A percentile compares a stretch with the other conserved stretches of the same genome.
Evolutionary conservation across 140 eudicot genomes (phyloP).

Genomic region (Flaveria floridana): DNA sequence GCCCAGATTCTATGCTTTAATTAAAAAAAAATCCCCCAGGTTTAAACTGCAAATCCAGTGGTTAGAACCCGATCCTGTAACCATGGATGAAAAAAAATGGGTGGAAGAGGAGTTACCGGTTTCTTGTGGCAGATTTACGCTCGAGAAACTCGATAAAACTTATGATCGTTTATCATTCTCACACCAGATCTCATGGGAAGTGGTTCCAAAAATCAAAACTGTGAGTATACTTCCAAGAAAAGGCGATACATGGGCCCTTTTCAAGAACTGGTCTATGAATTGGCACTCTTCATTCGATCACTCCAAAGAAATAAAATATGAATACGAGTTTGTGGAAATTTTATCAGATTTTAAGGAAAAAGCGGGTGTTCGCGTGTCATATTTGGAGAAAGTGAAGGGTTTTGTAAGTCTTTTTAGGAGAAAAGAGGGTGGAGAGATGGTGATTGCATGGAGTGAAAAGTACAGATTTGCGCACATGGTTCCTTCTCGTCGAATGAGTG

Average conservation of each 20-base stretch:
- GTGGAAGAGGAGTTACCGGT: slow-evolving; percentile 48
- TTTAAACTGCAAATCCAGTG: slow-evolving; percentile 56
- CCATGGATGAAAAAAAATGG: slow-evolving; percentile 52
- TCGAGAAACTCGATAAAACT: slow-evolving; percentile 42
- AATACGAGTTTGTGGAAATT: slow-evolving; percentile 61
- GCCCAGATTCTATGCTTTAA: slow-evolving; percentile 82
- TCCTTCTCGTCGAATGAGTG: slow-evolving; percentile 55
- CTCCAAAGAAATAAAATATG: slow-evolving; percentile 28
- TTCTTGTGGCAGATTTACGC: slow-evolving; percentile 61
- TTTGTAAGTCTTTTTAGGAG: slow-evolving; percentile 52
- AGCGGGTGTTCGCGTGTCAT: slow-evolving; percentile 43
- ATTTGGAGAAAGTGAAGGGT: slow-evolving; percentile 61
- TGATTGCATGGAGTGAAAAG: slow-evolving; percentile 42
- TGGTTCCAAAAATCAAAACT: slow-evolving; percentile 22
- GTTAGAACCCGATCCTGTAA: slow-evolving; percentile 63
- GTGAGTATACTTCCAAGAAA: slow-evolving; percentile 45
- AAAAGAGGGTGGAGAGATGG: slow-evolving; percentile 26
- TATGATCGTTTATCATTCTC: slow-evolving; percentile 58
- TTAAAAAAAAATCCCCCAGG: slow-evolving; percentile 36
- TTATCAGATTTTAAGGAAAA: slow-evolving; percentile 47
- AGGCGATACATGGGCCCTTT: slow-evolving; percentile 82
- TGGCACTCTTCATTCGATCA: slow-evolving; percentile 25
- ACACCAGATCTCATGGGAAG: slow-evolving; percentile 55
- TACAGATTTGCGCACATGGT: slow-evolving; percentile 66
- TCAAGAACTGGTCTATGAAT: slow-evolving; percentile 54